Evolutionary conservation across 148 eudicot genomes (phyloP).

Genomic region (Selenicereus undatus): DNA sequence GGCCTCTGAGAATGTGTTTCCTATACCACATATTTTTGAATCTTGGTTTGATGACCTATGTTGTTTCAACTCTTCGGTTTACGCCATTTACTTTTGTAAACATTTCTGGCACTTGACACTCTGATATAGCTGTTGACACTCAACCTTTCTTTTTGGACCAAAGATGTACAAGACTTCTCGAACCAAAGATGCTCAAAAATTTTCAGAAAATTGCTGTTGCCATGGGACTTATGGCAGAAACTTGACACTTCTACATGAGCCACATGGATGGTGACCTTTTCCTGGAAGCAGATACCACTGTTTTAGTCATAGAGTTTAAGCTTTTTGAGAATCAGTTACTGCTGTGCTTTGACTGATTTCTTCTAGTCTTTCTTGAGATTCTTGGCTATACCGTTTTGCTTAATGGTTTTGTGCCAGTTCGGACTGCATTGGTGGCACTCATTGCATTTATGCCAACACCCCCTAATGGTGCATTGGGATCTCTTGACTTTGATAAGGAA

Average conservation of each 20-base stretch:
- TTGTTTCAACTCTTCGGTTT: no score
- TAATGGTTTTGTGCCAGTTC: constrained; percentile 47
- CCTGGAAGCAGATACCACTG: not conserved
- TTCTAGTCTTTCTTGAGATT: not conserved
- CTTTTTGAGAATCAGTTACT: not conserved
- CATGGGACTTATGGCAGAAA: no score
- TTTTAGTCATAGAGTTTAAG: not conserved
- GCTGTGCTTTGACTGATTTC: not conserved
- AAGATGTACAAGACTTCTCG: no score
- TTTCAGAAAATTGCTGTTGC: no score
- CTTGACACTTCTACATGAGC: no score
- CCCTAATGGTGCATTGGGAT: constrained; percentile 96
- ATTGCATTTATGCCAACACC: constrained; percentile 98
- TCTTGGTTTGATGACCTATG: no score
- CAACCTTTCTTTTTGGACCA: no score
- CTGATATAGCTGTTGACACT: no score
- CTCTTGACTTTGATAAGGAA: constrained; percentile 84
- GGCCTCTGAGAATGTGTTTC: not conserved
- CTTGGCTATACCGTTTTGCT: constrained; percentile 8
- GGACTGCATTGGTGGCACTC: constrained; percentile 92
- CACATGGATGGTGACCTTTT: not conserved
- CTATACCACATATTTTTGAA: not conserved
- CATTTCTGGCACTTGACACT: no score
- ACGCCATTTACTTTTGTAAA: no score
- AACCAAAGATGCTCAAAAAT: no score